phyloP scores from a whole-genome alignment of 495 filamentous ascomycete genomes.

The Neurospora hispaniola region DNA sequence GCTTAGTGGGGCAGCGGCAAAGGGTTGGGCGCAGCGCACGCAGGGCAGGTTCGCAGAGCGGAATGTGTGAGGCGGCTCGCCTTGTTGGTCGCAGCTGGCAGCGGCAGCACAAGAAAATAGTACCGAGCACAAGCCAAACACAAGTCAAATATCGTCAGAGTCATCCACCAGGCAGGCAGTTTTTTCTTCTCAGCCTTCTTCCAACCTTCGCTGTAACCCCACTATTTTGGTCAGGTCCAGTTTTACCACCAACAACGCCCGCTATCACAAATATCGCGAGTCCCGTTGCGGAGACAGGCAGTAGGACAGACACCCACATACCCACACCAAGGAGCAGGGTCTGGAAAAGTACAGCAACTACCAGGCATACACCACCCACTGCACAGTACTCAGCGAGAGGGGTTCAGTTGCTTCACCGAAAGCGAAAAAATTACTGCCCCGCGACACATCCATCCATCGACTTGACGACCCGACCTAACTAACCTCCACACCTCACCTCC shows the following conservation, averaged over 20 bases:
- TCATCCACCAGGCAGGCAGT: neutral
- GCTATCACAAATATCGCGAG: neutral
- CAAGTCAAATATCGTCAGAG: conserved; percentile 18
- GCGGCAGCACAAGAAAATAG: conserved; percentile 23
- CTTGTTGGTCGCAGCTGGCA: conserved; percentile 1
- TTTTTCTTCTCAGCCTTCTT: neutral
- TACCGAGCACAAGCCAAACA: neutral
- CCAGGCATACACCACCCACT: neutral
- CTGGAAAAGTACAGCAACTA: neutral
- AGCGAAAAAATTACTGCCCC: conserved; percentile 16
- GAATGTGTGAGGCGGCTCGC: neutral
- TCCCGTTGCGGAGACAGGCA: neutral
- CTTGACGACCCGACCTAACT: neutral
- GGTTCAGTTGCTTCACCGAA: conserved; percentile 3
- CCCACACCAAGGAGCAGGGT: neutral
- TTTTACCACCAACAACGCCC: neutral
- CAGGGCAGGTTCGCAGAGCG: neutral
- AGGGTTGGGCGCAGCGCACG: neutral
- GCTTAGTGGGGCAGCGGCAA: neutral
- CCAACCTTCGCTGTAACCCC: neutral
- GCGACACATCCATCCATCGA: conserved; percentile 4
- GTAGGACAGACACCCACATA: neutral
- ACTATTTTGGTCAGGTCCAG: neutral
- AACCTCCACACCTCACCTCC: neutral
- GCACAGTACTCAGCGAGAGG: conserved; percentile 5